Percentiles rank a stretch among this genome's conserved stretches.
phyloP scores from a whole-genome alignment of 345 rosid genomes.

The Schrenkiella parvula region DNA sequence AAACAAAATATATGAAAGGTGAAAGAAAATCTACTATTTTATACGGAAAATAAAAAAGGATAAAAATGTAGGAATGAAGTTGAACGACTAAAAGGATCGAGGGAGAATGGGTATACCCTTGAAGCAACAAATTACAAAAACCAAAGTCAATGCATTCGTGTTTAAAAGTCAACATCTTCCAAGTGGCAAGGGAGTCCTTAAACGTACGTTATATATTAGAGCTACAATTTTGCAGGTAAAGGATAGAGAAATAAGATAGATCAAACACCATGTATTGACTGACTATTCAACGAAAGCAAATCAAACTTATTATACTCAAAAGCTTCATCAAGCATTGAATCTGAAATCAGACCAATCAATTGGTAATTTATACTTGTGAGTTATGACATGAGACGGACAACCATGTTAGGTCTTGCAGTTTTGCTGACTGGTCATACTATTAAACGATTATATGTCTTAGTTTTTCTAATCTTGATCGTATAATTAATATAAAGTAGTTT shows the following conservation, averaged over 20 bases:
- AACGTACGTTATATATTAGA: background rate
- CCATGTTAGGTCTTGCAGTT: background rate
- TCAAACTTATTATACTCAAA: background rate
- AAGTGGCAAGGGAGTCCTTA: background rate
- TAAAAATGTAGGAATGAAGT: no score
- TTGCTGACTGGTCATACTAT: conserved; percentile 2
- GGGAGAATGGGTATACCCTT: background rate
- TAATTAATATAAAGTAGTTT: background rate
- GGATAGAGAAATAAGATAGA: background rate
- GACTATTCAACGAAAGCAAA: conserved; percentile 10
- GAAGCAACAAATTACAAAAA: background rate
- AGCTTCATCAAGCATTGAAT: background rate
- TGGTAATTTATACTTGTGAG: background rate
- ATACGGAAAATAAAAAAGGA: background rate
- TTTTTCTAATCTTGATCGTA: conserved; percentile 2
- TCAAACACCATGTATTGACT: conserved; percentile 6
- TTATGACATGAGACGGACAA: background rate
- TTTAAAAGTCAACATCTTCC: background rate
- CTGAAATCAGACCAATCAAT: conserved; percentile 5
- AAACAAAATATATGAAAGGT: background rate
- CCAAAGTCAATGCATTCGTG: background rate
- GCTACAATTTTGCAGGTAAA: background rate
- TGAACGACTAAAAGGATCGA: background rate
- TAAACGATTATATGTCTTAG: background rate
- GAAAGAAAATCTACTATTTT: background rate